Percentiles rank a stretch among this genome's conserved stretches.
Conservation (phyloP, 768 basidiomycete species). For the Coprinopsis strossmayeri region DNA sequence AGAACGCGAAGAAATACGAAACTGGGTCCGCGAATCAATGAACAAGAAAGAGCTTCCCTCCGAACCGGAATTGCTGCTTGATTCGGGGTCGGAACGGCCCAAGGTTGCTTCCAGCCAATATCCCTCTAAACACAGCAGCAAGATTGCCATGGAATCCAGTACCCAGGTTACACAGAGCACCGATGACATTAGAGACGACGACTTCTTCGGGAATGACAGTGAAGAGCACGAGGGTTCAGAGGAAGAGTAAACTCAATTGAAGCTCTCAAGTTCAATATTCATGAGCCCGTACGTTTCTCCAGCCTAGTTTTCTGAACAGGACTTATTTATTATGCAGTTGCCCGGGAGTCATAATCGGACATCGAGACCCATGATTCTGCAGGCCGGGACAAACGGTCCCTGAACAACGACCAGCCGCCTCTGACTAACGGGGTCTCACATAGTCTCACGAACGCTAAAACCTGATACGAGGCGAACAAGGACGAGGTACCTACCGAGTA, state of each 20-base stretch:
- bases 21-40: slow-evolving; percentile 57
- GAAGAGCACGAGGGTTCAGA: slow-evolving; percentile 15
- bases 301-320: too few relatives aligned
- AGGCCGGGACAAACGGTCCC: background rate
- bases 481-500: too few relatives aligned
- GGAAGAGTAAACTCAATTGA: background rate
- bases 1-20: slow-evolving; percentile 52
- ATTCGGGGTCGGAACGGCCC: background rate
- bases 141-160: slow-evolving; percentile 3
- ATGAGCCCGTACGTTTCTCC: too few relatives aligned
- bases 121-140: slow-evolving; percentile 6
- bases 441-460: too few relatives aligned
- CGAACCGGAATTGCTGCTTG: slow-evolving; percentile 48
- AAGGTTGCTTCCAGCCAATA: background rate
- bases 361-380: too few relatives aligned
- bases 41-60: slow-evolving; percentile 44
- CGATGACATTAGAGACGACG: slow-evolving; percentile 25
- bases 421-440: too few relatives aligned
- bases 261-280: too few relatives aligned
- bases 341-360: too few relatives aligned
- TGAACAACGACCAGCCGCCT: background rate
- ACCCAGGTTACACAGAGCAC: background rate
- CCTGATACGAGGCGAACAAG: too few relatives aligned
- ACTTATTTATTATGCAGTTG: too few relatives aligned
- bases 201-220: slow-evolving; percentile 36